Evolutionary conservation across 495 filamentous ascomycete genomes (phyloP).

Genomic region (Bombardia bombarda): DNA sequence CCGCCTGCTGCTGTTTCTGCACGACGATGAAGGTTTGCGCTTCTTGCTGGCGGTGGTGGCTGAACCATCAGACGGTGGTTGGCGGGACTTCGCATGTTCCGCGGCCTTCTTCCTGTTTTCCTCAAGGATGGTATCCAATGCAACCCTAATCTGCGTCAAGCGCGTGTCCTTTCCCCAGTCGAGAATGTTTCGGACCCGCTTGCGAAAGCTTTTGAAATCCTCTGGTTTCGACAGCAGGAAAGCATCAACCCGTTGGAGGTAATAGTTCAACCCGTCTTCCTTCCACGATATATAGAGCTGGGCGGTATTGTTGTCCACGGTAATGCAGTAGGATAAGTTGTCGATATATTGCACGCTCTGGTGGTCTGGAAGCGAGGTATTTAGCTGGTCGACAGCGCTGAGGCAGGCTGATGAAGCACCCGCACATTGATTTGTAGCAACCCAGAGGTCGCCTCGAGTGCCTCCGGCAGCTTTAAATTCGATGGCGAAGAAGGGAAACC

Average conservation of each 20-base stretch:
- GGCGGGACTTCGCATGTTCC: not conserved
- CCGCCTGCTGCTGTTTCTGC: conserved; percentile 10
- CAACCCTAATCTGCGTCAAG: conserved; percentile 6
- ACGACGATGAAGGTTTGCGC: conserved; percentile 11
- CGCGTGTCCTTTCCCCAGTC: conserved; percentile 10
- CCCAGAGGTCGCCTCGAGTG: conserved; percentile 9
- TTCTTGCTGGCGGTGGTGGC: conserved; percentile 10
- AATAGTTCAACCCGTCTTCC: conserved; percentile 8
- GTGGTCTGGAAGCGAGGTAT: conserved; percentile 2
- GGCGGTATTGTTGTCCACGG: conserved; percentile 6
- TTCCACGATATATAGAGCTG: conserved; percentile 8
- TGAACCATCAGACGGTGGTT: conserved; percentile 12
- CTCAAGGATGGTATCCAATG: conserved; percentile 9
- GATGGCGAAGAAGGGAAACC: conserved; percentile 12
- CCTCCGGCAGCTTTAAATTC: conserved; percentile 9
- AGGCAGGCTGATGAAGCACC: conserved; percentile 8
- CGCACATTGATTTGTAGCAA: conserved; percentile 10
- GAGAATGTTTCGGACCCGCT: conserved; percentile 8
- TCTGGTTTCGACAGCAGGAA: conserved; percentile 8
- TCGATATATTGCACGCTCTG: conserved; percentile 1
- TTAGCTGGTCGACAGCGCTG: conserved; percentile 8
- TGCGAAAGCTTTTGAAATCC: conserved; percentile 8
- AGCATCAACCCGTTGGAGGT: conserved; percentile 7
- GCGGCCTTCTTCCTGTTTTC: conserved; percentile 1
- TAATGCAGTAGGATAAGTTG: conserved; percentile 6